Evolutionary conservation across 345 rosid genomes (phyloP), one percentile per base, ranked within the genome.

Genomic region (Hibiscus syriacus): DNA sequence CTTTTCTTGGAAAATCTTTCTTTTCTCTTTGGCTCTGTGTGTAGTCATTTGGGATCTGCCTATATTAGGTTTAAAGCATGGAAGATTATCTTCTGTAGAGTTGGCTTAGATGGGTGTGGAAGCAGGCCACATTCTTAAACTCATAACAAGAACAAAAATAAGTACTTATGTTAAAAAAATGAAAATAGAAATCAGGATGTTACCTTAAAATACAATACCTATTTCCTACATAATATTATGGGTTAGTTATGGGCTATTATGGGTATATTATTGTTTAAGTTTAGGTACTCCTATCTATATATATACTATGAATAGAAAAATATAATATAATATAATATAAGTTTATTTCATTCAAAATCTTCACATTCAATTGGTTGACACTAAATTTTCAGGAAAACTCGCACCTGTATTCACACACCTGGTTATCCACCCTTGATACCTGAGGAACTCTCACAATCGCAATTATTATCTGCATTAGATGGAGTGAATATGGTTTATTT

Each of bases 371-470:
- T 23, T 23, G 6, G 56, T 53, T 53, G 56, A 53, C 56, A 22
- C n/a, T 22, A 53, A 53, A 53, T 12, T 77, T 80, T 52, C 83
- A 93, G 98, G 84, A 84, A 86, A 78, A 93, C 98, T 25, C 96
- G 98, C 7, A 93, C 98, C 50, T 93, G 97, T 76, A 93, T 90
- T 69, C 91, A 90, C 64, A 87, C 96, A 22, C 88, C 90, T 25
- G 98, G 94, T 66, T 30, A 76, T 52, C 98, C 97, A 66, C 87
- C 81, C 36, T 78, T 90, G 88, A 65, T 52, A 66, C 88, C 90
- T 0, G 80, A 77, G 45, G 97, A 89, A 34, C 82, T 93, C 69
- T 68, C 86, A 53, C 74, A 67, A 2, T 69, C 87, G 60, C 71
- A 55, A 39, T 71, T 90, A 70, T 55, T 66, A 69, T 76, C 89